These are phyloP conservation scores for Sarocladium kiliense DNA, from an alignment of 2,329 filamentous ascomycete genomes.

Conservation along the genomic window DNA sequence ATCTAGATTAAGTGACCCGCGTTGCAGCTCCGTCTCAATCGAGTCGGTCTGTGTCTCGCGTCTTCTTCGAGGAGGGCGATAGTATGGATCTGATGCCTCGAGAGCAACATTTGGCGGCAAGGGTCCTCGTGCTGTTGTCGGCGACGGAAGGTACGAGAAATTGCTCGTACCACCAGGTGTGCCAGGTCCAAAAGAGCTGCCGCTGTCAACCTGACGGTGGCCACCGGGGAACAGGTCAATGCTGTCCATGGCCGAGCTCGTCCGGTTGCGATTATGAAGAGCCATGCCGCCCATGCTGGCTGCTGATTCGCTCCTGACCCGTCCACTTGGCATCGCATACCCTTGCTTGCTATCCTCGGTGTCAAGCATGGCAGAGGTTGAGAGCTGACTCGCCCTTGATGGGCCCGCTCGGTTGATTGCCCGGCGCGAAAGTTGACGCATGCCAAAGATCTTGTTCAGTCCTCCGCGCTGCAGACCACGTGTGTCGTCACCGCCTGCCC, in stretches of 20 bases:
- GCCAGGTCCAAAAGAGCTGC: slow-evolving; percentile 65
- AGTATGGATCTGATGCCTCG: slow-evolving; percentile 72
- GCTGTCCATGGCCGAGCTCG: slow-evolving; percentile 50
- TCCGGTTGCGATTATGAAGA: slow-evolving; percentile 39
- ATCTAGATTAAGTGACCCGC: slow-evolving; percentile 25
- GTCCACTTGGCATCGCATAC: slow-evolving; percentile 48
- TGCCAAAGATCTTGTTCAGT: slow-evolving; percentile 83
- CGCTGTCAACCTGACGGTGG: slow-evolving; percentile 48
- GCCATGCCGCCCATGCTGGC: slow-evolving; percentile 51
- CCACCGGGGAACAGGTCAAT: slow-evolving; percentile 40
- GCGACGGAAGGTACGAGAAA: slow-evolving; percentile 65
- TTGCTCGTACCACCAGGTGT: slow-evolving; percentile 66
- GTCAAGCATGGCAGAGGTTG: slow-evolving; percentile 74
- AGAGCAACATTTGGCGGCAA: slow-evolving; percentile 38
- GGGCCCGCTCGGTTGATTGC: slow-evolving; percentile 57
- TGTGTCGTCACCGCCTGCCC: slow-evolving; percentile 72
- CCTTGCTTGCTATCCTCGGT: slow-evolving; percentile 60
- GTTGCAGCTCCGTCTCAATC: slow-evolving; percentile 24
- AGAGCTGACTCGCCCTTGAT: slow-evolving; percentile 76
- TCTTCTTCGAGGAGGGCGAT: slow-evolving; percentile 73
- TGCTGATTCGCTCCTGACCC: slow-evolving; percentile 56
- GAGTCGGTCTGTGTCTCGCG: slow-evolving; percentile 51
- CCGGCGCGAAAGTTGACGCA: slow-evolving; percentile 79
- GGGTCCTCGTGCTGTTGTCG: slow-evolving; percentile 40
- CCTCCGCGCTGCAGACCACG: slow-evolving; percentile 72